These are phyloP conservation scores for Bretziella fagacearum DNA, from an alignment of 2,329 filamentous ascomycete genomes.

Conservation along the genomic window DNA sequence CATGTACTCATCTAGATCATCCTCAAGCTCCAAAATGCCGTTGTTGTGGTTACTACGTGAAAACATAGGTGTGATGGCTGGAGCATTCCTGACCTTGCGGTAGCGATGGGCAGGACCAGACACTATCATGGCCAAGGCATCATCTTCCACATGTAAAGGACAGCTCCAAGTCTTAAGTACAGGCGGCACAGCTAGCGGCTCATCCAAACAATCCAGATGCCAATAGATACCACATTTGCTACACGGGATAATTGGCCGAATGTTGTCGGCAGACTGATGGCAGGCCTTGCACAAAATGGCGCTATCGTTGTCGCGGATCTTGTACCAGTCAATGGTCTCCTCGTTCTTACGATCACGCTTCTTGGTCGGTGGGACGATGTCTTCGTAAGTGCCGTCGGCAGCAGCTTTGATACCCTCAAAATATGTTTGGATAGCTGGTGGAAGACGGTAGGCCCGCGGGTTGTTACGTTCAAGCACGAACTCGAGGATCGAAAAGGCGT, in stretches of 20 bases:
- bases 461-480: conserved; percentile 50
- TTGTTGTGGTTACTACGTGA: conserved; percentile 53
- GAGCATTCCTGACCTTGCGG: conserved; percentile 40
- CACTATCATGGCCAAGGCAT: conserved; percentile 43
- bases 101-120: conserved; percentile 44
- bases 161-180: conserved; percentile 70
- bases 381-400: conserved; percentile 64
- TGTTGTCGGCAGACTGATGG: conserved; percentile 42
- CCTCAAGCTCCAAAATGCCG: conserved; percentile 53
- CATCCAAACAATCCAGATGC: conserved; percentile 85
- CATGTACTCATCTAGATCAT: conserved; percentile 33
- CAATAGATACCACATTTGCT: conserved; percentile 67
- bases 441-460: conserved; percentile 55
- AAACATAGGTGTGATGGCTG: conserved; percentile 34
- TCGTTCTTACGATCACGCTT: conserved; percentile 31
- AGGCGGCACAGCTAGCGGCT: conserved; percentile 65
- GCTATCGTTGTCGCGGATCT: conserved; percentile 52
- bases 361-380: conserved; percentile 28
- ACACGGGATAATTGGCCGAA: conserved; percentile 67
- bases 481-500: conserved; percentile 45
- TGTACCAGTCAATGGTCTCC: conserved; percentile 49
- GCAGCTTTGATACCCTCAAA: conserved; percentile 69
- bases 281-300: conserved; percentile 65
- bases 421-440: conserved; percentile 50
- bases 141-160: conserved; percentile 67